These are phyloP conservation scores for Tolypocladium pustulatum DNA, from an alignment of 2,329 filamentous ascomycete species.

Conservation along the genomic window DNA sequence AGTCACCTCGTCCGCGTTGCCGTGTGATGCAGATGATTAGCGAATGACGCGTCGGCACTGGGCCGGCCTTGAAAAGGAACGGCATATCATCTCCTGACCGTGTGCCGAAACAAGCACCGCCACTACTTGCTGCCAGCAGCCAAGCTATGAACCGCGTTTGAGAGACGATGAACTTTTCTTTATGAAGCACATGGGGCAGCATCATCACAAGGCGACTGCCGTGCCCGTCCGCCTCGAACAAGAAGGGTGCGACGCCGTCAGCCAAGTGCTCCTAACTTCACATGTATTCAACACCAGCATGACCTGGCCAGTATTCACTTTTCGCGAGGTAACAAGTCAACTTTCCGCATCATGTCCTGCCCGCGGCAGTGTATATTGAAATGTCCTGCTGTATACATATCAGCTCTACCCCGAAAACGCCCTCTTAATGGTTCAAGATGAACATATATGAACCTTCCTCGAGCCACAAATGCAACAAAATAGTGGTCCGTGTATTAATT, in stretches of 20 bases:
- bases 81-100: not conserved
- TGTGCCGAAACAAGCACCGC: no score
- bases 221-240: no score
- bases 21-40: not conserved
- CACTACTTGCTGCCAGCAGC: no score
- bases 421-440: not conserved
- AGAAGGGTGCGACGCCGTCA: not conserved
- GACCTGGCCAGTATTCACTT: not conserved
- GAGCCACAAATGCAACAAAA: not conserved
- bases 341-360: not conserved
- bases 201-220: not conserved
- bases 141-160: not conserved
- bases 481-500: not conserved
- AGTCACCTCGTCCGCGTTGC: not conserved
- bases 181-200: not conserved
- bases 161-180: not conserved
- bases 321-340: not conserved
- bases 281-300: not conserved
- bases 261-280: no score
- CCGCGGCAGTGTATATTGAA: slow-evolving; percentile 1
- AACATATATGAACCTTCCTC: not conserved
- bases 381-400: not conserved
- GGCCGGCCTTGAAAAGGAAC: not conserved
- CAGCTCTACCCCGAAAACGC: not conserved
- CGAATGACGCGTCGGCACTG: not conserved